Conservation (phyloP, 345 rosid genomes). For the Cardiospermum halicacabum region DNA sequence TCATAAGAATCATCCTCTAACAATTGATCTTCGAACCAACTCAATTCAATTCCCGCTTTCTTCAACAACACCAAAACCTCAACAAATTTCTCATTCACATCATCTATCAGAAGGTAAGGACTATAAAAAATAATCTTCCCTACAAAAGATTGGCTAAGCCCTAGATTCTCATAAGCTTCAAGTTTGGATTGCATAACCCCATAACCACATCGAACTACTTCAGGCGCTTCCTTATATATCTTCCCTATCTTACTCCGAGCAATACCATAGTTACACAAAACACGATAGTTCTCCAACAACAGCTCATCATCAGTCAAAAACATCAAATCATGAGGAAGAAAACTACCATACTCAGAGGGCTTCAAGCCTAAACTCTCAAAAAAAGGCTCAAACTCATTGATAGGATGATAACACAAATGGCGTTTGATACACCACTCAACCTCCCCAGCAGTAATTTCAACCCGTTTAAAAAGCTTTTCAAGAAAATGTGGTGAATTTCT, state of each 20-base stretch:
- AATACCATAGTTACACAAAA: slow-evolving; percentile 56
- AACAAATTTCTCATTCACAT: slow-evolving; percentile 37
- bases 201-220: slow-evolving; percentile 38
- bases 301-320: slow-evolving; percentile 55
- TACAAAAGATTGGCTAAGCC: slow-evolving; percentile 38
- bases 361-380: slow-evolving; percentile 72
- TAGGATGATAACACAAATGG: slow-evolving; percentile 61
- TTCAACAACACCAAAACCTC: slow-evolving; percentile 43
- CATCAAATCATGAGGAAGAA: slow-evolving; percentile 46
- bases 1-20: slow-evolving; percentile 34
- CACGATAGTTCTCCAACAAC: slow-evolving; percentile 57
- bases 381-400: slow-evolving; percentile 86
- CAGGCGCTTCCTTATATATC: slow-evolving; percentile 49
- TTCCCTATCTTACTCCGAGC: slow-evolving; percentile 54
- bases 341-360: slow-evolving; percentile 31
- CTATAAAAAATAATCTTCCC: slow-evolving; percentile 40
- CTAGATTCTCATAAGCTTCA: slow-evolving; percentile 54
- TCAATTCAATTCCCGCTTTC: slow-evolving; percentile 36
- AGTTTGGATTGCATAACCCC: slow-evolving; percentile 50
- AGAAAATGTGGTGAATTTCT: slow-evolving; percentile 52
- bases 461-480: slow-evolving; percentile 30
- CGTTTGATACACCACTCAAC: slow-evolving; percentile 33
- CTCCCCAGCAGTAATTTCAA: slow-evolving; percentile 30
- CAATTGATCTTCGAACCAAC: slow-evolving; percentile 44
- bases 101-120: slow-evolving; percentile 56